These are phyloP conservation scores for Porogramme epimiltina DNA, from an alignment of 1,284 basidiomycete genomes.

Conservation along the genomic window DNA sequence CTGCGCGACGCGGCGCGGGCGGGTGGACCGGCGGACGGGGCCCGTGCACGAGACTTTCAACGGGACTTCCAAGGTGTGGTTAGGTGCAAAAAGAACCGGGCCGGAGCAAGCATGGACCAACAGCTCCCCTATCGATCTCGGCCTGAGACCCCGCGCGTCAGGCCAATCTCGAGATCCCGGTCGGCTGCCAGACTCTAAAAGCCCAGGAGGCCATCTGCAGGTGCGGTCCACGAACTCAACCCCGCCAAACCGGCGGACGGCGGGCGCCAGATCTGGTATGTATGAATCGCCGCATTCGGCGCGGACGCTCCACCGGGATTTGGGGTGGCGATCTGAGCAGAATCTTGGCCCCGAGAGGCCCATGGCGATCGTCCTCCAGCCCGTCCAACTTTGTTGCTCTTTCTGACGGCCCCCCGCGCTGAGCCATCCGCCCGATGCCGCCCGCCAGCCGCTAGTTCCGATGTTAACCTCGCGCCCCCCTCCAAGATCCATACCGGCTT, in stretches of 20 bases:
- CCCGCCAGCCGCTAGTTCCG: too few species aligned
- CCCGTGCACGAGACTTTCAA: too few species aligned
- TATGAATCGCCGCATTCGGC: background rate
- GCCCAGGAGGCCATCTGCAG: too few species aligned
- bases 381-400: background rate
- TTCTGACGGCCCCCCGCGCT: background rate
- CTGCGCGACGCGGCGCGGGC: too few species aligned
- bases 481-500: too few species aligned
- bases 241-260: too few species aligned
- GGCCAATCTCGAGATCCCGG: constrained; percentile 17
- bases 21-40: too few species aligned
- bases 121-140: constrained; percentile 21
- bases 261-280: constrained; percentile 1
- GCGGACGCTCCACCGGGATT: too few species aligned
- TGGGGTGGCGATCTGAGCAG: too few species aligned
- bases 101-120: constrained; percentile 18
- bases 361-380: background rate
- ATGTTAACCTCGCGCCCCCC: background rate
- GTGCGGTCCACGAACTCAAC: too few species aligned
- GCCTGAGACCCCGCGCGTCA: constrained; percentile 1
- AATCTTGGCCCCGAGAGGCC: too few species aligned
- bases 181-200: constrained; percentile 6
- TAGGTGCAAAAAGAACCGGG: constrained; percentile 3
- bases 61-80: constrained; percentile 14
- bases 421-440: too few species aligned